A percentile compares a stretch with the other conserved stretches of the same genome.
Evolutionary conservation across 1,284 basidiomycete species (phyloP).

Genomic region (Heterobasidion irregulare): DNA sequence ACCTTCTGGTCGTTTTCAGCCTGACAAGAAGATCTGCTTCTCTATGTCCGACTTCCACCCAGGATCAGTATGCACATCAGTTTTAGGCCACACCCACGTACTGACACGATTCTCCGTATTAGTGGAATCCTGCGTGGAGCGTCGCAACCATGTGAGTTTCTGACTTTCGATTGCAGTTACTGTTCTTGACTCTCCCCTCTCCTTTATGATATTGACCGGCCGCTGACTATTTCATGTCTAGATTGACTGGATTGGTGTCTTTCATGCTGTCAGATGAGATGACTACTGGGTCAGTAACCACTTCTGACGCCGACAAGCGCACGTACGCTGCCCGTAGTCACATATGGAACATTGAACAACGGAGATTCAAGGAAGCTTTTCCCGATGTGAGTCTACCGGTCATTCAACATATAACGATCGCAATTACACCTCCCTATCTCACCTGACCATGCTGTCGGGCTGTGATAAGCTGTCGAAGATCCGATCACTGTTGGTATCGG

Average conservation of each 20-base stretch:
- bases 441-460: background rate
- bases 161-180: background rate
- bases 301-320: conserved; percentile 75
- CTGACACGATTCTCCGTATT: conserved; percentile 4
- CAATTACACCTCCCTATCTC: background rate
- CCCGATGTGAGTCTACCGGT: conserved; percentile 54
- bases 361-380: conserved; percentile 80
- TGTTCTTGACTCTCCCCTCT: background rate
- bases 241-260: conserved; percentile 88
- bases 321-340: conserved; percentile 76
- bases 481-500: background rate
- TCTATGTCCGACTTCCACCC: conserved; percentile 95
- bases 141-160: conserved; percentile 81
- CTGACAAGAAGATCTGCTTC: conserved; percentile 93
- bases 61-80: conserved; percentile 57
- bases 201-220: conserved; percentile 19
- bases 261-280: conserved; percentile 98
- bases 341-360: conserved; percentile 74
- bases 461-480: conserved; percentile 2
- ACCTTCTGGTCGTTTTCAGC: conserved; percentile 88
- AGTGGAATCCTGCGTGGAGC: conserved; percentile 94
- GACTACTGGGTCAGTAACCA: conserved; percentile 87
- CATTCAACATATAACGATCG: background rate
- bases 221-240: conserved; percentile 93
- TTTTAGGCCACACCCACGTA: background rate